phyloP scores from a whole-genome alignment of 2,329 filamentous ascomycete genomes.

The Penicillium vulpinum region DNA sequence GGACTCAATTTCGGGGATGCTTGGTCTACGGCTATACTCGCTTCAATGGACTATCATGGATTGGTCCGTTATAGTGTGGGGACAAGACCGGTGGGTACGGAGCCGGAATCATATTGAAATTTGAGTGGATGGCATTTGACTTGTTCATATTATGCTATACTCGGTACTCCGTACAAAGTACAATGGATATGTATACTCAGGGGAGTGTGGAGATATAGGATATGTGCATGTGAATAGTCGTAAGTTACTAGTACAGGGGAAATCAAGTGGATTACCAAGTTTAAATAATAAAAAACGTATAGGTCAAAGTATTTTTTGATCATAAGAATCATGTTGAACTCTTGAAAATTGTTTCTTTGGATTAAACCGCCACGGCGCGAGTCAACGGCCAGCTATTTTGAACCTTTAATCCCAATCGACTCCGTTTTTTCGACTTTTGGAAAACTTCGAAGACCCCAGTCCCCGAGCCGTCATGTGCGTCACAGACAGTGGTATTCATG shows the following conservation, averaged over 20 bases:
- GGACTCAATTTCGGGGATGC: neutral
- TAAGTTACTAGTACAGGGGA: neutral
- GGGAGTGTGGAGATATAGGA: neutral
- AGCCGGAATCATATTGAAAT: neutral
- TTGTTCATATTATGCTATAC: too few species aligned
- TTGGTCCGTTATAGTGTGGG: neutral
- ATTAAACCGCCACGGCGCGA: slow-evolving; percentile 47
- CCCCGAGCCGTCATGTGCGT: slow-evolving; percentile 35
- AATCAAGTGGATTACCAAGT: too few species aligned
- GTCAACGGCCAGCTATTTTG: slow-evolving; percentile 44
- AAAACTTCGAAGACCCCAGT: slow-evolving; percentile 34
- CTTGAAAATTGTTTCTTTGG: slow-evolving; percentile 41
- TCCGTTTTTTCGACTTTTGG: slow-evolving; percentile 38
- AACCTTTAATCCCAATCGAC: slow-evolving; percentile 45
- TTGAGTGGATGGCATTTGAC: neutral
- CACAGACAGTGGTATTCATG: slow-evolving; percentile 41
- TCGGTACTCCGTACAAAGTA: neutral
- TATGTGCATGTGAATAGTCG: neutral
- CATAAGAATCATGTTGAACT: slow-evolving; percentile 39
- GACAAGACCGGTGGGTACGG: neutral
- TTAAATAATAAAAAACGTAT: slow-evolving; percentile 15
- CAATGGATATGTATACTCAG: neutral
- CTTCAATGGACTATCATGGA: neutral
- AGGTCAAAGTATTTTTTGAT: slow-evolving; percentile 24
- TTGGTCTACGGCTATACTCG: neutral